These are phyloP conservation scores for Pseudoscleropodium purum DNA, from an alignment of 225 moss, liverwort and hornwort genomes.

Conservation along the genomic window DNA sequence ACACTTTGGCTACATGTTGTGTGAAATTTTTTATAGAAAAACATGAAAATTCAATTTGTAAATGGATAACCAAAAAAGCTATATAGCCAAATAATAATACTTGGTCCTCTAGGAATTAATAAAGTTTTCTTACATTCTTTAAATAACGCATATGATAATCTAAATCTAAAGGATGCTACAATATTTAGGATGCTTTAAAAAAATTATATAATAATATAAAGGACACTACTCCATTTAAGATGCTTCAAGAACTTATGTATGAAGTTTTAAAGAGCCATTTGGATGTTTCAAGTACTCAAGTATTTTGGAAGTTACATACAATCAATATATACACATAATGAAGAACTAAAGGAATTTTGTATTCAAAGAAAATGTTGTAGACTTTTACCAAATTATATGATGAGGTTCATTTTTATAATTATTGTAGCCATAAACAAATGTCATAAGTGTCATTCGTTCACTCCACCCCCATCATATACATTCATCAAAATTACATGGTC, in stretches of 20 bases:
- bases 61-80: no score
- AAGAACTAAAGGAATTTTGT: neutral
- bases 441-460: no score
- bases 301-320: neutral
- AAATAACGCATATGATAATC: neutral
- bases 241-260: neutral
- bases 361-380: neutral
- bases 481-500: neutral
- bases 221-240: neutral
- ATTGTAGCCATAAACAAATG: neutral
- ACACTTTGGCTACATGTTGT: no score
- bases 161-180: neutral
- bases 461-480: fast-evolving
- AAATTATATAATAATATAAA: neutral
- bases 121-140: neutral
- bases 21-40: no score
- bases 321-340: fast-evolving
- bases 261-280: neutral
- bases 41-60: no score
- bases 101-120: neutral
- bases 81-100: no score
- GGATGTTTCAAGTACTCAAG: neutral
- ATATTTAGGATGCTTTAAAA: neutral
- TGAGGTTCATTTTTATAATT: neutral
- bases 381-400: neutral